Conservation (phyloP, 179 eudicot species). For the Sideroxylon spinosum region DNA sequence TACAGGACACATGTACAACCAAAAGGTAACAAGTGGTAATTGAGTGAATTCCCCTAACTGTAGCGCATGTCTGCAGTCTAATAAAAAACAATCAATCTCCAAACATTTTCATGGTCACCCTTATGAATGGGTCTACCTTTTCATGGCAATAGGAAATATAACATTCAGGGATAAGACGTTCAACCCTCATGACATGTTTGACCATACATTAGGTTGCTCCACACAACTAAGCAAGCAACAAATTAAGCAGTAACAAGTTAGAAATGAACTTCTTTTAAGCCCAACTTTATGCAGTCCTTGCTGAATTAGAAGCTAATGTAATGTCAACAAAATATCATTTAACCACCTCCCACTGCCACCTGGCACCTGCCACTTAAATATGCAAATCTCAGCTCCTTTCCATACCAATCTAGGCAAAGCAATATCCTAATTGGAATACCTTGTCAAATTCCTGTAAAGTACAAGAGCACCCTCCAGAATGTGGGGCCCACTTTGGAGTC, state of each 20-base stretch:
- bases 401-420: too few relatives aligned
- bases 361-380: not conserved
- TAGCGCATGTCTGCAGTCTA: not conserved
- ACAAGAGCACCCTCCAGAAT: too few relatives aligned
- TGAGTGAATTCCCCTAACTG: not conserved
- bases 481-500: not conserved
- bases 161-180: not conserved
- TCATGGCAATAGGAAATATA: constrained; percentile 1
- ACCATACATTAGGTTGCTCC: not conserved
- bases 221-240: not conserved
- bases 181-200: not conserved
- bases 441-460: not conserved
- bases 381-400: not conserved
- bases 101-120: not conserved
- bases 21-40: not conserved
- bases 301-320: not conserved
- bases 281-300: not conserved
- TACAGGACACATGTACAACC: too few relatives aligned
- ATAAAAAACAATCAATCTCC: not conserved
- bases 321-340: not conserved
- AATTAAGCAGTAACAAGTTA: not conserved
- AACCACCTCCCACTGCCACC: not conserved
- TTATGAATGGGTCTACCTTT: not conserved
- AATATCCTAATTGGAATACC: too few relatives aligned
- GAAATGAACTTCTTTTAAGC: not conserved